Percentiles rank a stretch among this genome's conserved stretches.
Conservation (phyloP, 768 basidiomycete species). For the Pleurotus ostreatus region DNA sequence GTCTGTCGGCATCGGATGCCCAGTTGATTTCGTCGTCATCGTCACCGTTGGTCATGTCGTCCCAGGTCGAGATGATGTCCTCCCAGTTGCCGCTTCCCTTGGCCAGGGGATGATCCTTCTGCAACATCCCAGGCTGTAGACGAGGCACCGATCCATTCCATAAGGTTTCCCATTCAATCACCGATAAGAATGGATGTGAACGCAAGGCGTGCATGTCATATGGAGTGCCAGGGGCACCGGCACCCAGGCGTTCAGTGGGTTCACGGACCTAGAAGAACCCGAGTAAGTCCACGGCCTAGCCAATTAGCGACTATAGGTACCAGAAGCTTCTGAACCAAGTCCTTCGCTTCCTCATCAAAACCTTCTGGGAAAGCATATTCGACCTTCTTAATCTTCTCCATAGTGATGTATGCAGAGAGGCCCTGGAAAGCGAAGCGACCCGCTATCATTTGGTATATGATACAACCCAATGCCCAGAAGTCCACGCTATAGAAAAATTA, state of each 20-base stretch:
- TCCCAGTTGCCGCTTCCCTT: constrained; percentile 40
- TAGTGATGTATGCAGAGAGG: constrained; percentile 88
- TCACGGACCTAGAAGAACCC: constrained; percentile 22
- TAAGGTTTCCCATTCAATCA: constrained; percentile 46
- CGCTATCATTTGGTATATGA: constrained; percentile 89
- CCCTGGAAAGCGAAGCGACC: constrained; percentile 92
- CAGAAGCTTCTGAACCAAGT: constrained; percentile 74
- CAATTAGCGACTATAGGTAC: constrained; percentile 35
- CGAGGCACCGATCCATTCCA: constrained; percentile 54
- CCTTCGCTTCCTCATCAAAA: constrained; percentile 78
- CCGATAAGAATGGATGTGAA: constrained; percentile 47
- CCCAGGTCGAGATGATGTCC: constrained; percentile 53
- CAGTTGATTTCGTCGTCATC: constrained; percentile 46
- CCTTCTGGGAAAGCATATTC: constrained; percentile 86
- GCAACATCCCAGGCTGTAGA: constrained; percentile 50
- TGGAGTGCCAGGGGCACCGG: constrained; percentile 31
- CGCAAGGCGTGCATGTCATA: constrained; percentile 43
- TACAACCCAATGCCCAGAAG: constrained; percentile 93
- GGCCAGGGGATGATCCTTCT: constrained; percentile 33
- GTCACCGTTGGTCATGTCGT: constrained; percentile 33
- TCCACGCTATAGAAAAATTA: constrained; percentile 62
- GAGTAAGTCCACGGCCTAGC: neutral
- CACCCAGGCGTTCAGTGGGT: constrained; percentile 43
- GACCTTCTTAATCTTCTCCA: constrained; percentile 87
- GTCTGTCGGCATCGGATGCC: constrained; percentile 43